phyloP scores from a whole-genome alignment of 2,329 filamentous ascomycete genomes.

The Paracorniculantispora psalliotae region DNA sequence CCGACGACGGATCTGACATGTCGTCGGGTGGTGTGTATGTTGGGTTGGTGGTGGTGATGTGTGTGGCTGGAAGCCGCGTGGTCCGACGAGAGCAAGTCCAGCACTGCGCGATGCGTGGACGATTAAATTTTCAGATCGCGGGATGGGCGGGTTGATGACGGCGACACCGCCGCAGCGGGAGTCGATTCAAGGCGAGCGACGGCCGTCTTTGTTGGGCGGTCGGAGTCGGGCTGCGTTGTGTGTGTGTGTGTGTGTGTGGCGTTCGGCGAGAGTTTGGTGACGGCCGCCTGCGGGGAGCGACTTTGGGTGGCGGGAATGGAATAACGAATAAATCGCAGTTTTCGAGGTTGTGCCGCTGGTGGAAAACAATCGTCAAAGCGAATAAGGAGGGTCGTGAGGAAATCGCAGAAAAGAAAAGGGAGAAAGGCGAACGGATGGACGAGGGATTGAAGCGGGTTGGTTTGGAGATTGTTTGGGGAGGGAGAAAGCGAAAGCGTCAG shows the following conservation, averaged over 20 bases:
- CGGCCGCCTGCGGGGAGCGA: too few species aligned
- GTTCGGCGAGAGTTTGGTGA: background rate
- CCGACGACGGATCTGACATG: conserved; percentile 34
- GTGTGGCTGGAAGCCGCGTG: conserved; percentile 4
- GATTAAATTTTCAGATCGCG: background rate
- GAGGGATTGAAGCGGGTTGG: conserved; percentile 1
- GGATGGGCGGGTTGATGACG: background rate
- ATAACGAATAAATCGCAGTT: too few species aligned
- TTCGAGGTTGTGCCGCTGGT: too few species aligned
- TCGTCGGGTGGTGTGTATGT: background rate
- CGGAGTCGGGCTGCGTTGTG: too few species aligned
- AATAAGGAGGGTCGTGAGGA: background rate
- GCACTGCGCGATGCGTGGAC: background rate
- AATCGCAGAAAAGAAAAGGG: background rate
- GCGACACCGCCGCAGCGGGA: conserved; percentile 13
- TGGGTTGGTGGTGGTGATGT: background rate
- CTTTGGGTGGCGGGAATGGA: too few species aligned
- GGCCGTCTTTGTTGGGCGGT: too few species aligned
- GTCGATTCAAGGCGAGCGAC: background rate
- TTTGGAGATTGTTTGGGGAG: conserved; percentile 9
- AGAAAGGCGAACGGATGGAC: background rate
- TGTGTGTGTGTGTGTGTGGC: background rate
- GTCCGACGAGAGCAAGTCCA: background rate
- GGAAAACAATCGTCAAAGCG: too few species aligned
- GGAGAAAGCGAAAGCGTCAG: conserved; percentile 2